These are phyloP conservation scores for Russula lepida DNA, from an alignment of 768 basidiomycete genomes.

Conservation along the genomic window DNA sequence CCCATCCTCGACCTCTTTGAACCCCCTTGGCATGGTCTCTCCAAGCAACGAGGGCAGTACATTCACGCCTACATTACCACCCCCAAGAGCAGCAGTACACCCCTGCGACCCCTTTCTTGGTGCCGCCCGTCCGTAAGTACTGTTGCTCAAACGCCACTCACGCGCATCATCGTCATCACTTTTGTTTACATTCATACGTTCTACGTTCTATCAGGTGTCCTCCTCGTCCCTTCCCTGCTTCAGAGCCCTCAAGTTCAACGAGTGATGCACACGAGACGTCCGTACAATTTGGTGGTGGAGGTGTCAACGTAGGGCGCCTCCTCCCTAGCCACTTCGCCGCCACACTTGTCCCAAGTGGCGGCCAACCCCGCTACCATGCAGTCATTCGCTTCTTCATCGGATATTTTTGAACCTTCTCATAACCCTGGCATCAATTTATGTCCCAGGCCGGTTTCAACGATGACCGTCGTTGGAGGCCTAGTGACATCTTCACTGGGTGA, in stretches of 20 bases:
- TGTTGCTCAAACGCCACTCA: neutral
- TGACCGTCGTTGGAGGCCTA: neutral
- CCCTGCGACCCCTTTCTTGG: neutral
- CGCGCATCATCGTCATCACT: neutral
- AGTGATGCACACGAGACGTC: too few species aligned
- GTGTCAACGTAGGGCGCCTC: neutral
- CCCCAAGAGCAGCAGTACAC: neutral
- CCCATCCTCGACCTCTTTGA: neutral
- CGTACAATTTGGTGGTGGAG: neutral
- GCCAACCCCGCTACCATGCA: neutral
- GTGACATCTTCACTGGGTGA: neutral
- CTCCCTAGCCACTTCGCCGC: neutral
- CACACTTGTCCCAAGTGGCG: neutral
- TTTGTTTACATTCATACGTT: neutral
- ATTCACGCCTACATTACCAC: neutral
- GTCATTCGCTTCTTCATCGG: constrained; percentile 1
- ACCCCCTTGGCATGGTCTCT: too few species aligned
- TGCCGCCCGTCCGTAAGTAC: constrained; percentile 4
- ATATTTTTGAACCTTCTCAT: constrained; percentile 4
- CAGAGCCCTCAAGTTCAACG: too few species aligned
- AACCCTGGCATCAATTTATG: neutral
- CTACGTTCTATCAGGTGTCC: too few species aligned
- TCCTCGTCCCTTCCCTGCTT: too few species aligned
- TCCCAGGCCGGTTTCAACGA: neutral
- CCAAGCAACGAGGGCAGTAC: too few species aligned